These are phyloP conservation scores for Acacia pycnantha DNA, from an alignment of 331 rosid genomes.

Conservation along the genomic window DNA sequence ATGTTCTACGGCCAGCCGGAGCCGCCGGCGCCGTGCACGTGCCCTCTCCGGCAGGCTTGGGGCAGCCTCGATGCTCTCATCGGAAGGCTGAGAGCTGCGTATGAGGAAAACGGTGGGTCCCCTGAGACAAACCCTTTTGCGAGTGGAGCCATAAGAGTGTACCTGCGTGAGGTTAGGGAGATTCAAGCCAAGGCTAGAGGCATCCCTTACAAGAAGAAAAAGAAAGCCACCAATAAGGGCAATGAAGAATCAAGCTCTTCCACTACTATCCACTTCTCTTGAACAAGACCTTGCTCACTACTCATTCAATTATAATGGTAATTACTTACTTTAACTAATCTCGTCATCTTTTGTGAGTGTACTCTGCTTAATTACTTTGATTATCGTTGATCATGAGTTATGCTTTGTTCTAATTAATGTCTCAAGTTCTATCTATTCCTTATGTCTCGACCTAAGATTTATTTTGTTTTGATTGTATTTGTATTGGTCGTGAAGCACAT, in stretches of 20 bases:
- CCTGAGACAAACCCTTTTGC: slow-evolving; percentile 91
- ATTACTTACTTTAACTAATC: background rate
- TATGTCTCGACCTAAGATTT: background rate
- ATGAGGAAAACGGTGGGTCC: slow-evolving; percentile 89
- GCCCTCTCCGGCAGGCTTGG: slow-evolving; percentile 96
- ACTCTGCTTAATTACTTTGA: background rate
- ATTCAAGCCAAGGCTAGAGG: slow-evolving; percentile 97
- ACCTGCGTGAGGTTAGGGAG: slow-evolving; percentile 87
- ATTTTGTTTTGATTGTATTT: background rate
- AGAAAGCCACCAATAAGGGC: slow-evolving; percentile 59
- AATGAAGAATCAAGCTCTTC: slow-evolving; percentile 56
- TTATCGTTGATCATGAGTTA: background rate
- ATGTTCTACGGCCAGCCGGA: slow-evolving; percentile 91
- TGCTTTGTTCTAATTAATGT: background rate
- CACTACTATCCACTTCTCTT: slow-evolving; percentile 8
- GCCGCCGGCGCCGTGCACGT: slow-evolving; percentile 95
- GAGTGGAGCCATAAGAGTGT: slow-evolving; percentile 72
- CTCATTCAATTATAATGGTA: background rate
- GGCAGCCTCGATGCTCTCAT: slow-evolving; percentile 98
- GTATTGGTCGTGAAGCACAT: background rate
- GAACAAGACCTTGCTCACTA: background rate
- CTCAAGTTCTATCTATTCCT: background rate
- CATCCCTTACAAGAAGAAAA: slow-evolving; percentile 95
- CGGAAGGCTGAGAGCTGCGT: slow-evolving; percentile 95
- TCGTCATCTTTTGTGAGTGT: background rate